Base-by-base conservation (phyloP, 1,139 yeast genomes). In the Zygotorulaspora mrakii region DNA sequence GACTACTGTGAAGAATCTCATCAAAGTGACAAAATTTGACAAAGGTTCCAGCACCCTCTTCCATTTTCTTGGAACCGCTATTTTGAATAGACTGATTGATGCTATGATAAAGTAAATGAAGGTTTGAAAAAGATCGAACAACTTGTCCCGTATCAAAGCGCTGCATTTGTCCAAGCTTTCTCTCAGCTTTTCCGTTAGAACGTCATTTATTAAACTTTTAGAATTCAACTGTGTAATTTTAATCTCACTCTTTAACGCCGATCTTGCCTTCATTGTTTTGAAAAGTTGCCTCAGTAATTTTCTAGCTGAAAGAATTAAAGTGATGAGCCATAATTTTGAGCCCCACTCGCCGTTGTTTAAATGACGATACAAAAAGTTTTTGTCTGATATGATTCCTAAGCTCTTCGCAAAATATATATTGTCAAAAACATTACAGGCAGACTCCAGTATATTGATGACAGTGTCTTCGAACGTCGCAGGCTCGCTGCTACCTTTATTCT, bases 311-410 rank as follows among this genome's bases (percentile, higher is more conserved):
- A 58, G 45, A 3, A 56, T 4, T 13, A 54, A 39, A 2, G 60
- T 50, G 2, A 52, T 36, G 10, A 57, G 44, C 61, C 62, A 56
- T 9, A 56, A 24, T 31, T 53, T 56, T 3, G 59, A 53, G 11
- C 59, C 59, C 33, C 53, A 31, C 16, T 51, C 49, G 9, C 57
- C 52, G 24, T 50, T 51, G 33, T 54, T 52, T 7, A 57, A 33
- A 16, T 45, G 48, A 24, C 42, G 41, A 36, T 54, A 56, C 1
- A 58, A 23, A 21, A 46, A 31, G 35, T 54, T 57, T 3, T 37
- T 16, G 17, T 53, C 57, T 17, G 48, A 45, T 3, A 58, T 53
- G 5, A 58, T 35, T 3, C 61, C 61, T 17, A 57, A 26, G 35
- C 53, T 54, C 37, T 46, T 48, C 25, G 58, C 43, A 12, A 58